These are phyloP conservation scores for Solanum sparsipilum DNA, from an alignment of 257 asterid genomes.

Conservation along the genomic window DNA sequence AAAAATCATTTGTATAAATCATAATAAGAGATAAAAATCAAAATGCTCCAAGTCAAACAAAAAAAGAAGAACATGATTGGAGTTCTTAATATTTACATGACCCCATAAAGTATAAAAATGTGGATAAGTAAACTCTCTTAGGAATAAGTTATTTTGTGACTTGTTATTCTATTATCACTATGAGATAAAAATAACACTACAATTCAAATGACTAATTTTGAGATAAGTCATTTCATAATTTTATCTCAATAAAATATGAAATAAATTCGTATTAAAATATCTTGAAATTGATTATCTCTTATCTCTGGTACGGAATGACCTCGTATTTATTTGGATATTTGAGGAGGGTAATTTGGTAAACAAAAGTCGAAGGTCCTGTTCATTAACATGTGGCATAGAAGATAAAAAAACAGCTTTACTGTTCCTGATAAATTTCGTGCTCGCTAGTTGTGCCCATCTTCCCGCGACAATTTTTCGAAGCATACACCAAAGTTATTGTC, in stretches of 20 bases:
- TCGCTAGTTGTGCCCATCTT: constrained; percentile 33
- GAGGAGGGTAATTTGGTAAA: constrained; percentile 23
- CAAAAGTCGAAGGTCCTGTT: constrained; percentile 3
- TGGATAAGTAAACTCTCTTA: neutral
- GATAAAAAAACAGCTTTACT: constrained; percentile 29
- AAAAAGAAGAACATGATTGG: neutral
- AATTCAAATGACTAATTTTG: too few species aligned
- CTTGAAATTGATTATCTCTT: too few species aligned
- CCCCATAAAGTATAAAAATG: neutral
- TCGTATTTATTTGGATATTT: neutral
- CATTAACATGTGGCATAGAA: constrained; percentile 33
- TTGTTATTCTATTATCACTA: too few species aligned
- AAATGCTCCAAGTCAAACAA: neutral
- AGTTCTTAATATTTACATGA: neutral
- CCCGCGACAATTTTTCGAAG: constrained; percentile 9
- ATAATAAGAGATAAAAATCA: neutral
- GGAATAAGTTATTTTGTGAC: too few species aligned
- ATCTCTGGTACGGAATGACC: neutral
- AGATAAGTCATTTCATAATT: too few species aligned
- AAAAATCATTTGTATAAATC: neutral
- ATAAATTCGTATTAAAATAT: too few species aligned
- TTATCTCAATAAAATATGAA: too few species aligned
- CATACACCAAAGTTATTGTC: constrained; percentile 10
- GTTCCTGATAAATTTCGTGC: constrained; percentile 7
- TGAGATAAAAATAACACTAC: too few species aligned